Percentiles rank a stretch among this genome's conserved stretches.
Conservation (phyloP, 1,284 basidiomycete species). For the Irpex rosettiformis region DNA sequence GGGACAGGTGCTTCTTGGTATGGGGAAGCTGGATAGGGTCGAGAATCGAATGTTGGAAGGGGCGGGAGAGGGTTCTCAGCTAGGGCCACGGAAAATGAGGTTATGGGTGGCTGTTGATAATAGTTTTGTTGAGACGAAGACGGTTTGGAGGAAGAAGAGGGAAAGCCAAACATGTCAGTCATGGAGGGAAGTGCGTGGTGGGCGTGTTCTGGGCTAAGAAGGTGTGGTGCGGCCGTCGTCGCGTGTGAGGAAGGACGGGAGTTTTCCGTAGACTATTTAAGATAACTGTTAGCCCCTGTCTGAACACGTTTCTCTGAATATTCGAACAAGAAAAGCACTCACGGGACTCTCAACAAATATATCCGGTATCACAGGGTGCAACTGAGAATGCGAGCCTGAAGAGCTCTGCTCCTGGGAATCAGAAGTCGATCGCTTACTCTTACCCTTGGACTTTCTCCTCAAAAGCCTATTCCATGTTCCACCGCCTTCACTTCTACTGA, state of each 20-base stretch:
- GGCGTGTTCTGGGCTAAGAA: slow-evolving; percentile 18
- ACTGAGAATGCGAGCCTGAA: not conserved
- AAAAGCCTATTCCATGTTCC: slow-evolving; percentile 9
- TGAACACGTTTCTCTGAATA: not conserved
- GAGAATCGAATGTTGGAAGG: not conserved
- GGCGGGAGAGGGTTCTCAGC: not conserved
- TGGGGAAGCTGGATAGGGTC: not conserved
- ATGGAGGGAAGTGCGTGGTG: slow-evolving; percentile 10
- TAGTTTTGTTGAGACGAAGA: not conserved
- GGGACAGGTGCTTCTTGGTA: slow-evolving; percentile 15
- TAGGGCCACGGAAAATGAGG: not conserved
- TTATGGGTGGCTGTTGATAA: not conserved
- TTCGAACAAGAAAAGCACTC: not conserved
- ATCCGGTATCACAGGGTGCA: slow-evolving; percentile 9
- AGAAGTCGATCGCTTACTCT: slow-evolving; percentile 8
- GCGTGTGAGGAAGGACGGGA: not conserved
- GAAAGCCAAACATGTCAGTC: slow-evolving; percentile 4
- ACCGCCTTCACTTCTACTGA: not conserved
- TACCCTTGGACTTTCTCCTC: slow-evolving; percentile 9
- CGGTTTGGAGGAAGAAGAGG: not conserved
- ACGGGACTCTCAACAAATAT: slow-evolving; percentile 18
- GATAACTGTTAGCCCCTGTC: too few relatives aligned
- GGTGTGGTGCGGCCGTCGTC: slow-evolving; percentile 8
- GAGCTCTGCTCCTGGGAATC: not conserved
- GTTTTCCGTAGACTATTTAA: slow-evolving; percentile 8